phyloP scores from a whole-genome alignment of 2,329 filamentous ascomycete genomes.

The Colletotrichum aenigma region DNA sequence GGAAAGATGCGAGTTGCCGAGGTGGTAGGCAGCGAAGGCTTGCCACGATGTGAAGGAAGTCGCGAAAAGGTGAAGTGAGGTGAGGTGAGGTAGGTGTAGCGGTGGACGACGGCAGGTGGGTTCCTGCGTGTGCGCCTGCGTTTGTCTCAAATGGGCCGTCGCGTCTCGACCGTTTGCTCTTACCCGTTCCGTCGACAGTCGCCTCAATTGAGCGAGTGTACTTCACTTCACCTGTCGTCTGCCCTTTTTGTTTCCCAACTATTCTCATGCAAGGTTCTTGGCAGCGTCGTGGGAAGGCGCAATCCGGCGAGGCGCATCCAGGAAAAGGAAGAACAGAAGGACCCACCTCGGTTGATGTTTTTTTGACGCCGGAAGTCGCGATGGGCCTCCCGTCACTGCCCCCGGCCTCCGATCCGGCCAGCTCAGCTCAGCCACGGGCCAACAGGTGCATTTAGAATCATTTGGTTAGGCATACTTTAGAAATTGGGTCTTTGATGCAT shows the following conservation, averaged over 20 bases:
- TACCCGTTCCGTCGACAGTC: neutral
- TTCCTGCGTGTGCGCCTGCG: neutral
- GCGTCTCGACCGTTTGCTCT: neutral
- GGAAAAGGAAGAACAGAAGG: neutral
- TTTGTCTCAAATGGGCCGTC: neutral
- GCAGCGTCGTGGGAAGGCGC: neutral
- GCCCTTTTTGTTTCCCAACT: neutral
- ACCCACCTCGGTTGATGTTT: neutral
- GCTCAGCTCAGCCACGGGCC: neutral
- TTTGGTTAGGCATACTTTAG: neutral
- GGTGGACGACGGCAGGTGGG: neutral
- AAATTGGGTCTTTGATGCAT: neutral
- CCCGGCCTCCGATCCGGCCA: neutral
- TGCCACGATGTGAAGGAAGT: neutral
- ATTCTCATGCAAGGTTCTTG: neutral
- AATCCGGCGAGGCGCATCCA: neutral
- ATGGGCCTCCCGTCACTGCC: neutral
- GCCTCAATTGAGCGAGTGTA: neutral
- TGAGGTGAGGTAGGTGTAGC: neutral
- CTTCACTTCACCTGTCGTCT: too few relatives aligned
- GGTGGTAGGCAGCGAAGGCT: neutral
- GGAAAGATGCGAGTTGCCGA: neutral
- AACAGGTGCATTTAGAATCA: neutral
- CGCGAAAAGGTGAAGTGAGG: neutral
- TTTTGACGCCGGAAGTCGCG: neutral